Evolutionary conservation across 202 grass and related monocot species (phyloP).

Genomic region (Zoysia matrella): DNA sequence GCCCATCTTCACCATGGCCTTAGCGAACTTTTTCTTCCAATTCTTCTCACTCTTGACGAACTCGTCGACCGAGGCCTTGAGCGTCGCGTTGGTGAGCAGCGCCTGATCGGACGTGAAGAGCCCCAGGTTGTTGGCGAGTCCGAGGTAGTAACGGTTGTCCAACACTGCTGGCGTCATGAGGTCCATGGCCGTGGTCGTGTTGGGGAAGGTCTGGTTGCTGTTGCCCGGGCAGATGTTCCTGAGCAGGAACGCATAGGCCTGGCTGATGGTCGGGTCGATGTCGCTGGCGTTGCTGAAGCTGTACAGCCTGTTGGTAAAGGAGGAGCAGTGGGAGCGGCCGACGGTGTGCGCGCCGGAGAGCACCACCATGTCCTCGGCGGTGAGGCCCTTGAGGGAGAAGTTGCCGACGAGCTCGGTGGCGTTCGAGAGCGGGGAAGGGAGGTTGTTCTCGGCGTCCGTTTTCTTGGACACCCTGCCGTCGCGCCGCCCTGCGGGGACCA

Average conservation of each 20-base stretch:
- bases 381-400: too few species aligned
- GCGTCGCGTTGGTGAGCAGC: constrained; percentile 64
- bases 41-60: constrained; percentile 57
- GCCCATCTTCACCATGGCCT: constrained; percentile 85
- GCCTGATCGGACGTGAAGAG: constrained; percentile 75
- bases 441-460: constrained; percentile 31
- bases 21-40: constrained; percentile 68
- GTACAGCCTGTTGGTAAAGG: too few species aligned
- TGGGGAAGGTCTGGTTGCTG: constrained; percentile 49
- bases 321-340: too few species aligned
- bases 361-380: too few species aligned
- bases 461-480: constrained; percentile 34
- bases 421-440: constrained; percentile 21
- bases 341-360: too few species aligned
- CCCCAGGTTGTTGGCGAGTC: constrained; percentile 53
- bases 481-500: constrained; percentile 57
- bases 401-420: too few species aligned
- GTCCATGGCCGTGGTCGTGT: constrained; percentile 50
- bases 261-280: too few species aligned
- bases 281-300: too few species aligned
- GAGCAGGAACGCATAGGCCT: too few species aligned
- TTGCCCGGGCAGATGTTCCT: constrained; percentile 12
- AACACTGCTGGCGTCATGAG: constrained; percentile 62
- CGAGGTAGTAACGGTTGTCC: constrained; percentile 80
- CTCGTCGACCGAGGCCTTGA: constrained; percentile 50